Base-by-base conservation (phyloP, 306 rosid species). In the Aeschynomene evenia region DNA sequence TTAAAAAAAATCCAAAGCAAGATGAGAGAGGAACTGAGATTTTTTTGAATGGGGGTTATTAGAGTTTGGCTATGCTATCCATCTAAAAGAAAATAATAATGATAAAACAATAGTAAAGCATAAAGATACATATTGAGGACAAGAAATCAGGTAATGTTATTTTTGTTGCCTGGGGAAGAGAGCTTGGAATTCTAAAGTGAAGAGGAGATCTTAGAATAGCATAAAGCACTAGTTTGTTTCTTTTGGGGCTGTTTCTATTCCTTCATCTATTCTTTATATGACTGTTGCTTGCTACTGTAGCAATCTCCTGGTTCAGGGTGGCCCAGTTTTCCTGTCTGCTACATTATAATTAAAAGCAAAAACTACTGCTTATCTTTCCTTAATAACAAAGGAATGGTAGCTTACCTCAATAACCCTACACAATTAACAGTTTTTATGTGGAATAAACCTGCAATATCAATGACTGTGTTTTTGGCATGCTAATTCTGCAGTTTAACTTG, bases 121-220 rank as follows among this genome's bases (percentile, higher is more conserved):
- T 70, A 86, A 83, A 85, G 89, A 79, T 57, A 61, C 57, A 68
- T 63, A 79, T 68, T 73, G 15, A 77, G 84, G 80, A 82, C 83
- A 80, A 83, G 84, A 86, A 84, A 74, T 81, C 78, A 68, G 75
- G 87, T 53, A 46, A 31, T 78, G 81, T 66, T 66, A 36, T 69
- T 81, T 77, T 87, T 76, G 85, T 66, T 84, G 77, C 87, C 73
- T 90, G 66, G 96, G 96, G 86, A 86, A 84, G 77, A 57, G 91
- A 85, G 96, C 91, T 88, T 90, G 91, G 96, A 94, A 88, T 89
- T 87, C 88, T 84, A 91, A 88, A 87, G 99, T 66, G 23, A 72
- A 58, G 80, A 46, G 74, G 82, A 85, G 87, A 88, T 90, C 86
- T 85, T 76, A 73, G 82, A 81, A 84, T 82, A 78, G 86, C 83